phyloP scores from a whole-genome alignment of 495 filamentous ascomycete species.

The Ramalina intermedia region DNA sequence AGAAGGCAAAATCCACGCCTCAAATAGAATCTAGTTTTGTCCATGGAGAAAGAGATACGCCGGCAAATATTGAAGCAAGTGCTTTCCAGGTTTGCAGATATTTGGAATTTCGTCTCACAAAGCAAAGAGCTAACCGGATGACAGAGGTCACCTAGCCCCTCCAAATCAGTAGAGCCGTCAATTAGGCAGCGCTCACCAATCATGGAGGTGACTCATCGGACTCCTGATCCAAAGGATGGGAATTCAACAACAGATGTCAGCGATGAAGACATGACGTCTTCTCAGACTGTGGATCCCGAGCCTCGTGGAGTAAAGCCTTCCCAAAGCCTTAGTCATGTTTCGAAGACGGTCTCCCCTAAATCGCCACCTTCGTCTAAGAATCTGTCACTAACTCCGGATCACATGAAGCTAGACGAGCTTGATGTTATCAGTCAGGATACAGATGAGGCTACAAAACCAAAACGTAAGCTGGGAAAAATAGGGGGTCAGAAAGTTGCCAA shows the following conservation, averaged over 20 bases:
- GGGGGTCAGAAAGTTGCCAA: conserved; percentile 9
- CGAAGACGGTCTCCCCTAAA: too few species aligned
- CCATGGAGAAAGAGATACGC: too few species aligned
- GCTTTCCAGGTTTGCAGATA: too few species aligned
- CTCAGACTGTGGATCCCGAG: not conserved
- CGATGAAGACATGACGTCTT: conserved; percentile 4
- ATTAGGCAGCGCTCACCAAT: not conserved
- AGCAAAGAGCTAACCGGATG: not conserved
- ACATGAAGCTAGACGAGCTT: too few species aligned
- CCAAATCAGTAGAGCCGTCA: not conserved
- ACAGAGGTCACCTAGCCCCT: not conserved
- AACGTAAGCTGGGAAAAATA: conserved; percentile 15
- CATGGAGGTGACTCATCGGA: too few species aligned
- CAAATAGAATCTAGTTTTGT: too few species aligned
- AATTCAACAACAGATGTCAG: conserved; percentile 14
- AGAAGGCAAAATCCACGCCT: too few species aligned
- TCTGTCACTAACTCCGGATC: too few species aligned
- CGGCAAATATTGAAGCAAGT: too few species aligned
- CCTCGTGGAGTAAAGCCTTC: not conserved
- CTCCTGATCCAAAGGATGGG: not conserved
- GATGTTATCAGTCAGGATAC: too few species aligned
- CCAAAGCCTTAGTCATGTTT: not conserved
- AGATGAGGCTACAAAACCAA: conserved; percentile 7
- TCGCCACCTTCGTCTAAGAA: too few species aligned
- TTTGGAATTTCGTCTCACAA: too few species aligned